These are phyloP conservation scores for Yarrowia bubula DNA, from an alignment of 805 yeast genomes.

Conservation along the genomic window DNA sequence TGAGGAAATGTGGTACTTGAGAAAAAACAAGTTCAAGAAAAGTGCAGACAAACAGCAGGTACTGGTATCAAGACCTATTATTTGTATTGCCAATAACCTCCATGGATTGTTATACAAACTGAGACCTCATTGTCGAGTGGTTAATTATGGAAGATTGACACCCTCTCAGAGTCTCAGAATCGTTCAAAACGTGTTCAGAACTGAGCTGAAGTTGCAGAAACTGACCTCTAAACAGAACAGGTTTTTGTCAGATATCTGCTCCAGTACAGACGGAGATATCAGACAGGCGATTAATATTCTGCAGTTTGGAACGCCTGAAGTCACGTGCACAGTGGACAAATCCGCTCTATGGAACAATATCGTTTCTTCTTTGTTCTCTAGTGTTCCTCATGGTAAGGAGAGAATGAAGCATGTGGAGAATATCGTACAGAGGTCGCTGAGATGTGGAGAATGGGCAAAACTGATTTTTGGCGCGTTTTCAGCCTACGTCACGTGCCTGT, in stretches of 20 bases:
- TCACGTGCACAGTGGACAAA: neutral
- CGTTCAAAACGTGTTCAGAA: conserved; percentile 50
- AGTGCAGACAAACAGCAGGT: conserved; percentile 37
- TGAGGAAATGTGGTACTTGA: conserved; percentile 49
- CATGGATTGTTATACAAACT: conserved; percentile 73
- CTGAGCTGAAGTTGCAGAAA: conserved; percentile 43
- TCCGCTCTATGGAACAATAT: conserved; percentile 4
- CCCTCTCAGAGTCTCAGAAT: conserved; percentile 48
- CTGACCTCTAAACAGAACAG: conserved; percentile 1
- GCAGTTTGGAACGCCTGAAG: conserved; percentile 51
- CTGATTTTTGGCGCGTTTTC: conserved; percentile 14
- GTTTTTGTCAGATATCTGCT: conserved; percentile 62
- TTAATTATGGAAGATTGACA: conserved; percentile 62
- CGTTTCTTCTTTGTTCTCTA: neutral
- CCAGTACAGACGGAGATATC: conserved; percentile 74
- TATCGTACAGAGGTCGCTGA: neutral
- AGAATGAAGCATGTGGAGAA: neutral
- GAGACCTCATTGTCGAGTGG: conserved; percentile 68
- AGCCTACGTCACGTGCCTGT: neutral
- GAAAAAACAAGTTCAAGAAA: conserved; percentile 31
- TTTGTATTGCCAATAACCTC: conserved; percentile 87
- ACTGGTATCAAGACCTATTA: conserved; percentile 74
- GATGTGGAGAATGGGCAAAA: conserved; percentile 26
- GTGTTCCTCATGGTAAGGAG: neutral
- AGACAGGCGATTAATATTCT: conserved; percentile 80